Evolutionary conservation across 768 basidiomycete genomes (phyloP).

Genomic region (Suillus plorans): DNA sequence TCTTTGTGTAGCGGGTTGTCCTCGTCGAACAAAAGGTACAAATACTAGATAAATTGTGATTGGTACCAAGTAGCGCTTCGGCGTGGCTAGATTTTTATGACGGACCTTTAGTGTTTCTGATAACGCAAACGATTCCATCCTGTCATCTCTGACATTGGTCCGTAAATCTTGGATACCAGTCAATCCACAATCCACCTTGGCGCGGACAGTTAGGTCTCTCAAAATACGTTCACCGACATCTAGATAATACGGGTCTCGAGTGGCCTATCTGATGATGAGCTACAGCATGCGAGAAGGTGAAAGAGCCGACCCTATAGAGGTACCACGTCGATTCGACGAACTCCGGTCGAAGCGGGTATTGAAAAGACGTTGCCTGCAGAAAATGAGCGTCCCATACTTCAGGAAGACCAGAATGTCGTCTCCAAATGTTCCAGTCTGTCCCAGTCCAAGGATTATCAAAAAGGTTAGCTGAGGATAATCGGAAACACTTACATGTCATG

Average conservation of each 20-base stretch:
- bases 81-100: neutral
- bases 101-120: conserved; percentile 88
- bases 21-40: conserved; percentile 91
- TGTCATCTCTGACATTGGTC: conserved; percentile 77
- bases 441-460: conserved; percentile 7
- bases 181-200: conserved; percentile 86
- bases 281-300: conserved; percentile 3
- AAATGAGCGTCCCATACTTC: conserved; percentile 88
- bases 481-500: conserved; percentile 64
- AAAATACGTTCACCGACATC: conserved; percentile 86
- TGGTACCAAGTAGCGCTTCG: conserved; percentile 1
- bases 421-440: conserved; percentile 92
- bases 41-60: conserved; percentile 56
- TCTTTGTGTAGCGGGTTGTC: conserved; percentile 70
- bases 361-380: conserved; percentile 67
- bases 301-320: conserved; percentile 69
- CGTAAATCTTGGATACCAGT: conserved; percentile 79
- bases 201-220: conserved; percentile 66
- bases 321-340: conserved; percentile 98
- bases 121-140: conserved; percentile 97
- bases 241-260: conserved; percentile 88
- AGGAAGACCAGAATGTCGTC: conserved; percentile 81
- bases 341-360: conserved; percentile 85
- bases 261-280: conserved; percentile 58
- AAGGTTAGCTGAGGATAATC: neutral